These are phyloP conservation scores for Medicago truncatula DNA, from an alignment of 306 rosid genomes.

Conservation along the genomic window MtrunA17r5.0-ANR NC_053046.1:36565001-36565500, in stretches of 20 bases:
- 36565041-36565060: conserved; percentile 53
- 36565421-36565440: conserved; percentile 15
- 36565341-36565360: not conserved
- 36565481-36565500: not conserved
- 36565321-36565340: conserved; percentile 19
- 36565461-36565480: conserved; percentile 53
- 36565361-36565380: conserved; percentile 11
- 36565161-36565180: conserved; percentile 51
- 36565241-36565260: conserved; percentile 45
- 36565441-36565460: conserved; percentile 56
- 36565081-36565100: conserved; percentile 47
- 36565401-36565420: conserved; percentile 53
- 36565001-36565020: conserved; percentile 31
- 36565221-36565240: conserved; percentile 48
- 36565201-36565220: conserved; percentile 35
- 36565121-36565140: conserved; percentile 37
- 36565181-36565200: conserved; percentile 40
- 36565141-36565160: conserved; percentile 48
- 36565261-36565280: conserved; percentile 42
- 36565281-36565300: conserved; percentile 48
- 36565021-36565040: conserved; percentile 43
- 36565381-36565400: conserved; percentile 50
- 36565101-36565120: conserved; percentile 41
- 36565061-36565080: conserved; percentile 41
- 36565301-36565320: conserved; percentile 44